Evolutionary conservation across 441 rosid species (phyloP).

Genomic region (Adansonia grandidieri): DNA sequence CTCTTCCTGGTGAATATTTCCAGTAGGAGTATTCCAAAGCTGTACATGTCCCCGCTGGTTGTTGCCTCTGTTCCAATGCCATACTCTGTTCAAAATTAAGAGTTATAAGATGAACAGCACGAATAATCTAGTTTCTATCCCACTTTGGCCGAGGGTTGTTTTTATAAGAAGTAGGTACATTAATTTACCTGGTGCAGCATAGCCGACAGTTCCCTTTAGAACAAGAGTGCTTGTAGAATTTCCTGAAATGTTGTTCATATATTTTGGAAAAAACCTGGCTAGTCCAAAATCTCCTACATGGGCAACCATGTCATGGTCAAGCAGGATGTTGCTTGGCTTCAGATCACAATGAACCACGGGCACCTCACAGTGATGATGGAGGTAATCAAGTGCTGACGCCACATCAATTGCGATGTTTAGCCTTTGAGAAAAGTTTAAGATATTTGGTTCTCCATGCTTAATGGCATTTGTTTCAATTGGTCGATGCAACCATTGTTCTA

Average conservation of each 20-base stretch:
- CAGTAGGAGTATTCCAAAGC: background rate
- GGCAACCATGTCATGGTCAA: background rate
- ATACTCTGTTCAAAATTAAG: slow-evolving; percentile 21
- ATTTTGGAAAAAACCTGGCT: slow-evolving; percentile 16
- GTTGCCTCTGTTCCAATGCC: slow-evolving; percentile 22
- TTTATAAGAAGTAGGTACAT: background rate
- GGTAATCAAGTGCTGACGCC: background rate
- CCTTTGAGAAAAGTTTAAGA: background rate
- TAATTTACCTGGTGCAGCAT: slow-evolving; percentile 1
- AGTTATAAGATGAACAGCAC: background rate
- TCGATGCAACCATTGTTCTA: background rate
- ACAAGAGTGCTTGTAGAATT: slow-evolving; percentile 10
- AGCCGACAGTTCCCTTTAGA: slow-evolving; percentile 30
- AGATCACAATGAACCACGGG: background rate
- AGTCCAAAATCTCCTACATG: slow-evolving; percentile 29
- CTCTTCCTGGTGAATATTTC: slow-evolving; percentile 28
- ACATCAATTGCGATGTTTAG: background rate
- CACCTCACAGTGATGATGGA: background rate
- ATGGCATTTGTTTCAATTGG: background rate
- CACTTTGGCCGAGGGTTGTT: background rate
- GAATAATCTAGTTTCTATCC: background rate
- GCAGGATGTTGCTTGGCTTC: slow-evolving; percentile 7
- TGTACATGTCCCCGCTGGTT: slow-evolving; percentile 22
- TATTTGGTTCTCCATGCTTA: background rate
- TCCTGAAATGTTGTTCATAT: background rate